Evolutionary conservation across 495 filamentous ascomycete species (phyloP), one percentile per base, ranked within the genome.

Genomic region (Geoglossum glabrum): DNA sequence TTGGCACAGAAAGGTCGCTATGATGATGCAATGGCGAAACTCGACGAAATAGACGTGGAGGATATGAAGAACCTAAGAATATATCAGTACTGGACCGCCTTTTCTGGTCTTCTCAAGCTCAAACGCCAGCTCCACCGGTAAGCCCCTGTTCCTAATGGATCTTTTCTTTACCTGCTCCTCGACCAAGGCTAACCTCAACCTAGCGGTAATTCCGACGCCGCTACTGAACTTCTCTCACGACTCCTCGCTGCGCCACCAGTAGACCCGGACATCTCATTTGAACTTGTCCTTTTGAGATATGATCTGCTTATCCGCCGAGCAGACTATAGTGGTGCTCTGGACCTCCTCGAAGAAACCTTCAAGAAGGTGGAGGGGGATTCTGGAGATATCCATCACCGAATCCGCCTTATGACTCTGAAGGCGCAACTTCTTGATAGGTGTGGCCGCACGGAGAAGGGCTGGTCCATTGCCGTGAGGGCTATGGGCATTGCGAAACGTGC

Each of bases 391-490:
- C 74, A 83, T 38, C 74, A 84, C 15, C 83, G 86, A 59, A 73
- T 94, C 54, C 79, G 81, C 49, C 72, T 95, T 1, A 80, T 96
- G 28, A 78, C 81, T 25, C 65, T 80, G 50, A 96, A 96, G 67
- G 86, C 83, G 0, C 73, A 77, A 11, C 75, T 95, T 11, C 82
- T 88, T 61, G 77, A 80, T 52, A 75, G 75, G 64, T 76, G 76
- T 57, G 85, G 84, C 19, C 80, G 83, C 5, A 79, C 89, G 0
- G 80, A 89, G 58, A 83, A 82, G 61, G 92, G 85, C 0, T 92
- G 96, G 65, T 87, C 84, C 3, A 73, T 94, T 19, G 83, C 82
- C 21, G 74, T 96, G 64, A 76, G 86, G 23, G 92, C 90, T 1
- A 85, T 86, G 1, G 82, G 74, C 64, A 80, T 87, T 33, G 82